These are phyloP conservation scores for Hypomontagnella monticulosa DNA, from an alignment of 495 filamentous ascomycete genomes.

Conservation along the genomic window DNA sequence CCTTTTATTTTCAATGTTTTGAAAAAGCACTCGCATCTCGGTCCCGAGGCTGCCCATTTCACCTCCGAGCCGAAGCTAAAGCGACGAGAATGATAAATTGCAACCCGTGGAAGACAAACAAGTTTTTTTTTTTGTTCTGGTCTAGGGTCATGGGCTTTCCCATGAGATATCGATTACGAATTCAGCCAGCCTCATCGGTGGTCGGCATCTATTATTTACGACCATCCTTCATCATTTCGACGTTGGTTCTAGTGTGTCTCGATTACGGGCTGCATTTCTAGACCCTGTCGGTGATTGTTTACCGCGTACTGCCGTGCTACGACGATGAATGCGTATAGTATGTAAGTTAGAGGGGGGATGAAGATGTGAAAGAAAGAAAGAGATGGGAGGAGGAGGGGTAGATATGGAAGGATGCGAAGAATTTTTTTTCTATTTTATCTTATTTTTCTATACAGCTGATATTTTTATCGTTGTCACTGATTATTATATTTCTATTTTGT, in stretches of 20 bases:
- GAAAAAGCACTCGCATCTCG: constrained; percentile 10
- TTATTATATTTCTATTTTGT: too few species aligned
- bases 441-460: too few species aligned
- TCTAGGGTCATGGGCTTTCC: neutral
- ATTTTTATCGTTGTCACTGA: too few species aligned
- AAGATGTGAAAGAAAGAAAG: too few species aligned
- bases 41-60: constrained; percentile 28
- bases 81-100: constrained; percentile 12
- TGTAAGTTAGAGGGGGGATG: too few species aligned
- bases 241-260: constrained; percentile 1
- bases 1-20: neutral
- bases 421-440: too few species aligned
- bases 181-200: constrained; percentile 23
- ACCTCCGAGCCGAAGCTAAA: constrained; percentile 16
- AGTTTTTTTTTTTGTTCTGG: constrained; percentile 10
- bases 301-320: constrained; percentile 13
- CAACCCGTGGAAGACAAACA: constrained; percentile 13
- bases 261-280: neutral
- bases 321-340: neutral
- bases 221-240: neutral
- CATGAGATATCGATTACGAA: constrained; percentile 3
- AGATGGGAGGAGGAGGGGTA: too few species aligned
- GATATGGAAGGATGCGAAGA: too few species aligned
- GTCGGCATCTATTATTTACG: constrained; percentile 15
- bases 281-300: constrained; percentile 24